Percentiles rank a stretch among this genome's conserved stretches.
phyloP scores from a whole-genome alignment of 495 filamentous ascomycete genomes.

The Podospora australis region DNA sequence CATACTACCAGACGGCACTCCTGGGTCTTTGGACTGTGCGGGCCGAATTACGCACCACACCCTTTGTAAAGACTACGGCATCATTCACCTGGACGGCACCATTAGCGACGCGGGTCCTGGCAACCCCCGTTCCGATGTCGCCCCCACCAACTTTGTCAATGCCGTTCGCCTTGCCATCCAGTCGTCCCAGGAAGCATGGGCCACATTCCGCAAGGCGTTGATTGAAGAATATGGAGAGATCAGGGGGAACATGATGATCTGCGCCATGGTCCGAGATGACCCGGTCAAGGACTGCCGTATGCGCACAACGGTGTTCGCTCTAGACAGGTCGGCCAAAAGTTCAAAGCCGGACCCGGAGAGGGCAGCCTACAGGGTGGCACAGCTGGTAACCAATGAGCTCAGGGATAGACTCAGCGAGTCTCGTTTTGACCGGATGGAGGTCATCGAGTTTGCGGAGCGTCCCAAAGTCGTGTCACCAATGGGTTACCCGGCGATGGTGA shows the following conservation, averaged over 20 bases:
- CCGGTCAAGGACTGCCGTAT: constrained; percentile 24
- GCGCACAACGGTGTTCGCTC: constrained; percentile 4
- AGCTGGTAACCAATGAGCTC: no score
- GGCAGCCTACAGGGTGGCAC: background rate
- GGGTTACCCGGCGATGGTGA: constrained; percentile 7
- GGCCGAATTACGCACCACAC: constrained; percentile 20
- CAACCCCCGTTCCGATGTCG: constrained; percentile 13
- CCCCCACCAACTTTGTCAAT: constrained; percentile 14
- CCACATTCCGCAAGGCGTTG: constrained; percentile 10
- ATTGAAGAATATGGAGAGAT: constrained; percentile 11
- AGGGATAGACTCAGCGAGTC: constrained; percentile 2
- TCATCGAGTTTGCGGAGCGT: constrained; percentile 12
- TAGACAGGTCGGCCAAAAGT: constrained; percentile 10
- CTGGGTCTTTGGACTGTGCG: constrained; percentile 14
- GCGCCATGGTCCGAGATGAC: constrained; percentile 21
- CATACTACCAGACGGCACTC: constrained; percentile 13
- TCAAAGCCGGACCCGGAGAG: background rate
- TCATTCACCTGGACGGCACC: constrained; percentile 19
- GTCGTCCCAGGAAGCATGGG: constrained; percentile 16
- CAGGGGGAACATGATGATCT: constrained; percentile 22
- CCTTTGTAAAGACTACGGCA: constrained; percentile 21
- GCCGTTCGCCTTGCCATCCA: constrained; percentile 17
- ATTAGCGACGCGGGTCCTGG: constrained; percentile 13
- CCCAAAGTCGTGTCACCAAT: constrained; percentile 12
- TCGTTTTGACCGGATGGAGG: constrained; percentile 10